A percentile compares a stretch with the other conserved stretches of the same genome.
Conservation (phyloP, 2,329 filamentous ascomycete species). For the Alternaria dauci region DNA sequence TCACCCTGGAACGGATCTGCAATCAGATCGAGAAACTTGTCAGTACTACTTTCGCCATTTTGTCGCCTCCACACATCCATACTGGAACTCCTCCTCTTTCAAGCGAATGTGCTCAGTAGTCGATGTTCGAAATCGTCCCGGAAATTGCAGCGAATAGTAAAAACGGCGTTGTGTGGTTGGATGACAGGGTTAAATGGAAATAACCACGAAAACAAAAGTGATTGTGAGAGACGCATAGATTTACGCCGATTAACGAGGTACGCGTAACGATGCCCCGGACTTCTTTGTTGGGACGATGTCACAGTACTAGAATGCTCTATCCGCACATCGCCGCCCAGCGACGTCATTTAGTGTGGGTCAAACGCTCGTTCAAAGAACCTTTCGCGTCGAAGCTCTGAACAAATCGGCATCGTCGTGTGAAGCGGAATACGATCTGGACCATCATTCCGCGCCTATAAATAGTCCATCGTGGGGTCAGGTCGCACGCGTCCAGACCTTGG, state of each 20-base stretch:
- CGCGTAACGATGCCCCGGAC: constrained; percentile 15
- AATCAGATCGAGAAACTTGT: constrained; percentile 53
- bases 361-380: constrained; percentile 2
- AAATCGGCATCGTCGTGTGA: background rate
- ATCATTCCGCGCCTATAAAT: constrained; percentile 8
- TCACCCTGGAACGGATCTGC: constrained; percentile 51
- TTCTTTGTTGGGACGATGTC: constrained; percentile 15
- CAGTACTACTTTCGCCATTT: constrained; percentile 29
- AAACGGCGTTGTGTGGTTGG: background rate
- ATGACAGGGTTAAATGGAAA: constrained; percentile 1
- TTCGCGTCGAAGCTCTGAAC: constrained; percentile 4
- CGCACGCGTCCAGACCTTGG: background rate
- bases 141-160: background rate
- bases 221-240: background rate
- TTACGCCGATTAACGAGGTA: background rate
- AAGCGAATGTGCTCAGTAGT: constrained; percentile 10
- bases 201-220: background rate
- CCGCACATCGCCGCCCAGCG: constrained; percentile 12
- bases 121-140: background rate
- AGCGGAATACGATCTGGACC: constrained; percentile 7
- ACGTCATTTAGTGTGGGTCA: constrained; percentile 16
- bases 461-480: background rate
- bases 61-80: constrained; percentile 26
- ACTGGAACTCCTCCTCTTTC: background rate
- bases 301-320: constrained; percentile 15